Evolutionary conservation across 495 filamentous ascomycete genomes (phyloP).

Genomic region (Penicillium arizonense): DNA sequence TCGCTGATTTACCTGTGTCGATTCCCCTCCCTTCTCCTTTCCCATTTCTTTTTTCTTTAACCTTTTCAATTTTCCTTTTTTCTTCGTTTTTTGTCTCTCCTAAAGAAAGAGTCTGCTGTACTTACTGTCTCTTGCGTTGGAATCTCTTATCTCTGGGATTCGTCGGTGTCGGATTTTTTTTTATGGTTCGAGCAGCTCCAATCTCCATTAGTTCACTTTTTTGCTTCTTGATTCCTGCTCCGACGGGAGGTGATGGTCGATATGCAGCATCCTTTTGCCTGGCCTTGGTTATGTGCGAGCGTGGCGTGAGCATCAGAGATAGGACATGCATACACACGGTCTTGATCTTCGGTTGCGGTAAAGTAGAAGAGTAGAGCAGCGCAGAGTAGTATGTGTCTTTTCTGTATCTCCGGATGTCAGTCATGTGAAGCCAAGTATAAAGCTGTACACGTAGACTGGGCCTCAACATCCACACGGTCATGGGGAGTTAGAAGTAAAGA

Average conservation of each 20-base stretch:
- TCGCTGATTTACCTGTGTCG: conserved; percentile 16
- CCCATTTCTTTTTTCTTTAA: conserved; percentile 11
- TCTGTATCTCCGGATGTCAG: too few relatives aligned
- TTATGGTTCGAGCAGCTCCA: conserved; percentile 24
- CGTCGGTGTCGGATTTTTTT: conserved; percentile 23
- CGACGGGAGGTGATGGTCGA: too few relatives aligned
- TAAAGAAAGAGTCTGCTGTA: conserved; percentile 29
- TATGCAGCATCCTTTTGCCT: not conserved
- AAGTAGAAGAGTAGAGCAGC: not conserved
- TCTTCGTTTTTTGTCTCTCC: conserved; percentile 23
- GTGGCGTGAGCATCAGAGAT: conserved; percentile 19
- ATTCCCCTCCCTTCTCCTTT: conserved; percentile 19
- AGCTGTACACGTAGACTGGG: too few relatives aligned
- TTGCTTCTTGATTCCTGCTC: conserved; percentile 9
- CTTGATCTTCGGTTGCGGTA: conserved; percentile 6
- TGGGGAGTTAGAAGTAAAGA: too few relatives aligned
- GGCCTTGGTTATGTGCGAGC: conserved; percentile 13
- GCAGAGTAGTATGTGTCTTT: too few relatives aligned
- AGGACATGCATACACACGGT: conserved; percentile 16
- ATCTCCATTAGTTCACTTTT: conserved; percentile 24
- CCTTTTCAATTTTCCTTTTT: conserved; percentile 28
- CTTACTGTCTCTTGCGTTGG: conserved; percentile 28
- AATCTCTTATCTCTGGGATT: conserved; percentile 14
- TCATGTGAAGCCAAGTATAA: too few relatives aligned
- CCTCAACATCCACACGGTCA: too few relatives aligned